A percentile compares a stretch with the other conserved stretches of the same genome.
Conservation (phyloP, 371 early-diverging fungal genomes). For the Lichtheimia ornata region DNA sequence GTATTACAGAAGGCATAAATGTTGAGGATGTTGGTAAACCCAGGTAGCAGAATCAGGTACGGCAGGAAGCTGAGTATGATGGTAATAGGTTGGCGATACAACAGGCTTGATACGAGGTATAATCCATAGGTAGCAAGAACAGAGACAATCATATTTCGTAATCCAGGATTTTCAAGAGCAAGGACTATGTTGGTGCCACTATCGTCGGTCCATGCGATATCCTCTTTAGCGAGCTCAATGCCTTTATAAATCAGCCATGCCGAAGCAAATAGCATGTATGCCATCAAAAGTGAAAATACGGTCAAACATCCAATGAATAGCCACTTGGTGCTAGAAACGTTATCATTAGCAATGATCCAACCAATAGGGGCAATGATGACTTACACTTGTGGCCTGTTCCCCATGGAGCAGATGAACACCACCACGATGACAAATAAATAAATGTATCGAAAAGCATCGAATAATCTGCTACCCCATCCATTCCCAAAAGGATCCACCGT, state of each 20-base stretch:
- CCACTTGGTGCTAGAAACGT: slow-evolving; percentile 32
- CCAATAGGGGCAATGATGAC: not conserved
- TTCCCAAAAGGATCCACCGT: slow-evolving; percentile 68
- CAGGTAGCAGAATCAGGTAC: slow-evolving; percentile 63
- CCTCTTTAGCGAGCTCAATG: slow-evolving; percentile 35
- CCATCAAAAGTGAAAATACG: slow-evolving; percentile 45
- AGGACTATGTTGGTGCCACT: slow-evolving; percentile 28
- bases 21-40: slow-evolving; percentile 66
- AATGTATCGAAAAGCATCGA: slow-evolving; percentile 64
- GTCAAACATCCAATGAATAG: slow-evolving; percentile 40
- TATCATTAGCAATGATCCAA: not conserved
- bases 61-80: slow-evolving; percentile 69
- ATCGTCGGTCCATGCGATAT: slow-evolving; percentile 25
- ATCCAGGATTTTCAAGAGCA: slow-evolving; percentile 41
- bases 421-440: slow-evolving; percentile 78
- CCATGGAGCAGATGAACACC: slow-evolving; percentile 85
- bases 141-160: slow-evolving; percentile 61
- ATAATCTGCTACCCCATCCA: slow-evolving; percentile 63
- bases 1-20: slow-evolving; percentile 77
- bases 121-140: slow-evolving; percentile 66
- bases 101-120: slow-evolving; percentile 60
- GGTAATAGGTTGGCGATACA: slow-evolving; percentile 69
- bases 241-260: slow-evolving; percentile 55
- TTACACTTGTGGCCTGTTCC: slow-evolving; percentile 92
- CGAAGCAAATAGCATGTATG: slow-evolving; percentile 44